These are phyloP conservation scores for Lithospermum erythrorhizon DNA, from an alignment of 257 asterid species.

Conservation along the genomic window DNA sequence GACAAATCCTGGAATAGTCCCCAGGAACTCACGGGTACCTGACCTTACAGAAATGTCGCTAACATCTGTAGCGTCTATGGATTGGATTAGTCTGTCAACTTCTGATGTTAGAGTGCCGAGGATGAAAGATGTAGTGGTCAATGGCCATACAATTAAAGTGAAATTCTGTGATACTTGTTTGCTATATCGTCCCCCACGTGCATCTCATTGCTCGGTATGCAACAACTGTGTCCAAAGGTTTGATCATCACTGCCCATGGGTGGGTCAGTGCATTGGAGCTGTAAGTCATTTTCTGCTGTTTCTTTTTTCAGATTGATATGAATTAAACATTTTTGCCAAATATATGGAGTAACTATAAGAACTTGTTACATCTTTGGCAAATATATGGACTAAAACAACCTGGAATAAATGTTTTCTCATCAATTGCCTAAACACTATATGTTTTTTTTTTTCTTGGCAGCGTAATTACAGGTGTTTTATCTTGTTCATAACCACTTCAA, in stretches of 20 bases:
- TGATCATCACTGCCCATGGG: conserved; percentile 99
- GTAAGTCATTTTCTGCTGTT: conserved; percentile 26
- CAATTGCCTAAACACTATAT: conserved; percentile 8
- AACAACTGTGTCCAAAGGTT: conserved; percentile 91
- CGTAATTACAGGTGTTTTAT: conserved; percentile 75
- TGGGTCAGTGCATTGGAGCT: conserved; percentile 87
- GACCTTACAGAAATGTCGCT: conserved; percentile 31
- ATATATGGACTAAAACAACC: too few relatives aligned
- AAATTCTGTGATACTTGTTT: conserved; percentile 85
- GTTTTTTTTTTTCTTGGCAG: conserved; percentile 38
- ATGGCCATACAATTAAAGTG: conserved; percentile 56
- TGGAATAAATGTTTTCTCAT: background rate
- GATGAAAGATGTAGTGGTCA: conserved; percentile 54
- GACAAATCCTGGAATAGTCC: conserved; percentile 74
- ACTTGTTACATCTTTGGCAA: too few relatives aligned
- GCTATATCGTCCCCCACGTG: conserved; percentile 90
- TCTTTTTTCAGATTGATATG: background rate
- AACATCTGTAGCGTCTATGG: conserved; percentile 32
- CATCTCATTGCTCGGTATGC: conserved; percentile 96
- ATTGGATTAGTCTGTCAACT: conserved; percentile 43
- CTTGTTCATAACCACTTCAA: conserved; percentile 63
- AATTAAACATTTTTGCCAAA: too few relatives aligned
- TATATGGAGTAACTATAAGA: too few relatives aligned
- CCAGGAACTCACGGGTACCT: conserved; percentile 51
- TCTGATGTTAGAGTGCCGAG: conserved; percentile 49